Conservation (phyloP, 768 basidiomycete genomes). For the Omphalotus guepiniiformis region DNA sequence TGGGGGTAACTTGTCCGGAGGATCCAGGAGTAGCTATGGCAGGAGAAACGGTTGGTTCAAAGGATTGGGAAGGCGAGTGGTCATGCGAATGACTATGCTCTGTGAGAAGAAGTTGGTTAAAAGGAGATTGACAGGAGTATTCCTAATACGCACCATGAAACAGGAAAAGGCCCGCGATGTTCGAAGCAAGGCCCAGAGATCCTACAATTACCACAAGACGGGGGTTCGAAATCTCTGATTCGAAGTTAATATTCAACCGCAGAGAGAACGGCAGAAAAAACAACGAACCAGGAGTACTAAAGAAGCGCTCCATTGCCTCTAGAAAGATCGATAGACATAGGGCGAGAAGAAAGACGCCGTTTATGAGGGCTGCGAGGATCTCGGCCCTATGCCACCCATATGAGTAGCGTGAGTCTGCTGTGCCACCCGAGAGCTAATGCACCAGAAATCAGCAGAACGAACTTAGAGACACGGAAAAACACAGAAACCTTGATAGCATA, state of each 20-base stretch:
- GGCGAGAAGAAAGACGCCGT: constrained; percentile 90
- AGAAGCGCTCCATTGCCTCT: constrained; percentile 90
- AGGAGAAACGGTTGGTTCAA: constrained; percentile 28
- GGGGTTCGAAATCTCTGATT: constrained; percentile 82
- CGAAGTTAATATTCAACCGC: constrained; percentile 7
- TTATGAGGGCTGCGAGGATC: constrained; percentile 90
- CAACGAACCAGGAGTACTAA: constrained; percentile 68
- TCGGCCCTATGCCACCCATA: constrained; percentile 99
- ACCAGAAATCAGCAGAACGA: not conserved
- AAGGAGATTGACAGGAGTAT: constrained; percentile 3
- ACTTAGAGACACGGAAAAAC: not conserved
- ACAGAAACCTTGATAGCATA: constrained; percentile 79
- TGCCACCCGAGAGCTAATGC: no score
- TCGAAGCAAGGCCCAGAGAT: constrained; percentile 82
- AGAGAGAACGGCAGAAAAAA: constrained; percentile 3
- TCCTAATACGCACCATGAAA: constrained; percentile 72
- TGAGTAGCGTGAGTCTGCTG: constrained; percentile 74
- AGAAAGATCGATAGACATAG: constrained; percentile 94
- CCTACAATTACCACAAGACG: constrained; percentile 89
- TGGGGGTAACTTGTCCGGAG: constrained; percentile 24
- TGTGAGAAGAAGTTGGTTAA: constrained; percentile 20
- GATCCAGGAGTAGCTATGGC: constrained; percentile 13
- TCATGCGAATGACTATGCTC: constrained; percentile 68
- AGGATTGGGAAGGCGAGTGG: constrained; percentile 38
- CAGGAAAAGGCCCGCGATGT: constrained; percentile 88